Percentiles rank a stretch among this genome's conserved stretches.
phyloP scores from a whole-genome alignment of 2,329 filamentous ascomycete species.

The Pyricularia sp. region DNA sequence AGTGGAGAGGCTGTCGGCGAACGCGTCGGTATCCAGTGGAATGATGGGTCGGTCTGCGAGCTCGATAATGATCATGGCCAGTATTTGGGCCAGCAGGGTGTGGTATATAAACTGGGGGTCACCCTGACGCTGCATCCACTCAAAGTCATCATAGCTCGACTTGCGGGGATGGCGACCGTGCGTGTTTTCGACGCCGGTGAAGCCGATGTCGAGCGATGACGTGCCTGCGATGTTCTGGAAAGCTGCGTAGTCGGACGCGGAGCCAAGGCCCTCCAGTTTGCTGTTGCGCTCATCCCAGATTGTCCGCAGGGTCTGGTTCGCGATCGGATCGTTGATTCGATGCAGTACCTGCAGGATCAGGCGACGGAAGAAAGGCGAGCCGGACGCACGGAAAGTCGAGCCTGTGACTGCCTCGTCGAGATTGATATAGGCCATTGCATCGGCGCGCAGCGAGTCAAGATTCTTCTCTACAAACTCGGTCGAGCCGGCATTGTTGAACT shows the following conservation, averaged over 20 bases:
- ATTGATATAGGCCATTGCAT: constrained; percentile 84
- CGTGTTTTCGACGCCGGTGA: constrained; percentile 27
- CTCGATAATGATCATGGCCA: constrained; percentile 76
- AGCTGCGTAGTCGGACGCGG: constrained; percentile 73
- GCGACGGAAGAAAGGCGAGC: constrained; percentile 70
- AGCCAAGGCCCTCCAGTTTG: constrained; percentile 59
- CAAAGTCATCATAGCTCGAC: constrained; percentile 83
- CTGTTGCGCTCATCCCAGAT: constrained; percentile 62
- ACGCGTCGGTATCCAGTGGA: constrained; percentile 70
- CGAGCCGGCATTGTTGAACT: constrained; percentile 89
- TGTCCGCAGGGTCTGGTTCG: constrained; percentile 62
- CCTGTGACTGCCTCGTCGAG: constrained; percentile 78
- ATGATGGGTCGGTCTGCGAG: constrained; percentile 72
- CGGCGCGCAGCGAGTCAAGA: constrained; percentile 58
- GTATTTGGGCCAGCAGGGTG: constrained; percentile 66
- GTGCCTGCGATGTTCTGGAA: constrained; percentile 90
- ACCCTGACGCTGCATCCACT: constrained; percentile 71
- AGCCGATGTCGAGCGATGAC: constrained; percentile 78
- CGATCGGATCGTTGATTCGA: constrained; percentile 62
- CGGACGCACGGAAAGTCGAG: constrained; percentile 63
- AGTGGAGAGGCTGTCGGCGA: constrained; percentile 55
- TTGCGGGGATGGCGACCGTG: constrained; percentile 56
- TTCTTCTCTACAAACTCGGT: constrained; percentile 92
- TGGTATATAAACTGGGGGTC: constrained; percentile 83
- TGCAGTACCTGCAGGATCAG: constrained; percentile 64